These are phyloP conservation scores for Colletotrichum gigasporum DNA, from an alignment of 2,329 filamentous ascomycete genomes.

Conservation along the genomic window DNA sequence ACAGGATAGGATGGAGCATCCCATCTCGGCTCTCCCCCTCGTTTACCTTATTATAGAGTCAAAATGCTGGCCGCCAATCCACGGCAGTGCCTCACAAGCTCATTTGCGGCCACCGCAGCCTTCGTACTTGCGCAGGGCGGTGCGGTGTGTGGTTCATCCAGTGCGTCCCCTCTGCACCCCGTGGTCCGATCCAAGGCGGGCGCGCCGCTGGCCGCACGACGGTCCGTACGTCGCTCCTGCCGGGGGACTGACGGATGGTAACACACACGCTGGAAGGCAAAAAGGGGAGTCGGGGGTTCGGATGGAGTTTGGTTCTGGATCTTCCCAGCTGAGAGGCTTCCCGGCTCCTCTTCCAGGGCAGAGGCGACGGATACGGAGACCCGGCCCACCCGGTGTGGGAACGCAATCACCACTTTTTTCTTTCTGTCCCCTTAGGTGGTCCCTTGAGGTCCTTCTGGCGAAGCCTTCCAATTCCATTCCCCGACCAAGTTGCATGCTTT, in stretches of 20 bases:
- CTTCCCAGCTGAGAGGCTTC: too few relatives aligned
- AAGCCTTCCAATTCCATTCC: background rate
- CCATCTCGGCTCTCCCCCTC: constrained; percentile 7
- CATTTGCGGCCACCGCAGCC: constrained; percentile 18
- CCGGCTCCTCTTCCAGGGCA: constrained; percentile 20
- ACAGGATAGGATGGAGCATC: background rate
- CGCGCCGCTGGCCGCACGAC: constrained; percentile 20
- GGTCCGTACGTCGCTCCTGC: constrained; percentile 20
- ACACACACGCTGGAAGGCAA: background rate
- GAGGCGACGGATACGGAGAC: constrained; percentile 1
- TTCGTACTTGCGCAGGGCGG: constrained; percentile 23
- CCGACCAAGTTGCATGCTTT: constrained; percentile 6
- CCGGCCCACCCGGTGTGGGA: constrained; percentile 20
- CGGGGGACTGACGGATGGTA: background rate
- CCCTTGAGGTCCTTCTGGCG: too few relatives aligned
- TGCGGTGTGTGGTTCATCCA: background rate
- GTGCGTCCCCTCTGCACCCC: background rate
- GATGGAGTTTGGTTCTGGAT: constrained; percentile 12
- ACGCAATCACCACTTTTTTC: constrained; percentile 15
- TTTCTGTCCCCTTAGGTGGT: background rate
- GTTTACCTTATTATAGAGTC: constrained; percentile 5
- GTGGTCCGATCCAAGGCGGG: constrained; percentile 25
- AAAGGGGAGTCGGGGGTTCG: background rate
- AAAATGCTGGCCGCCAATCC: constrained; percentile 8
- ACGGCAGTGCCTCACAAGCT: constrained; percentile 14